Base-by-base conservation (phyloP, 164 flowering plant genomes). In the Dillenia suffruticosa region DNA sequence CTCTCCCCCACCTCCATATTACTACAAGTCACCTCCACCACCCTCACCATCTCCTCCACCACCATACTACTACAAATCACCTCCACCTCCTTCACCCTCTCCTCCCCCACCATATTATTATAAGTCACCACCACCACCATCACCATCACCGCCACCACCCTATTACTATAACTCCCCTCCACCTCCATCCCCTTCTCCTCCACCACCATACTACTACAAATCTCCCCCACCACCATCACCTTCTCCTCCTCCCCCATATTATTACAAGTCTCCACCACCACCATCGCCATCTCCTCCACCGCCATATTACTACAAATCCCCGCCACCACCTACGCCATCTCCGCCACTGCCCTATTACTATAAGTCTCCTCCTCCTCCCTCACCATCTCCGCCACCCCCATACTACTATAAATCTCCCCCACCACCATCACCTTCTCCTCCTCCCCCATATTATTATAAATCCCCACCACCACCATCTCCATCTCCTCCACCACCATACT, bases 191-290 rank as follows among this genome's bases (percentile, higher is more conserved):
- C 66, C 74, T 0, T 61, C 75, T 1, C 74, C 80, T 2, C 71
- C 77, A 1, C 74, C 77, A 0, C 76, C 76, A 1, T 77, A 76
- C 51, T 43, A 63, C 49, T 79, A 79, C 69, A 59, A 58, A 10
- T 79, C 82, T 0, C 80, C 80, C 2, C 80, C 80, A 12, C 80
- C 80, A 8, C 78, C 78, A 2, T 14, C 62, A 8, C 51, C 57
- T 3, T 50, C 66, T 5, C 72, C 74, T 5, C 78, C 80, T 0
- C 76, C 80, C 4, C 74, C 81, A 7, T 77, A 77, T 32, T 46
- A 65, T n/a, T 70, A 80, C 70, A 63, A 49, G 9, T 74, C 85
- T 7, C 81, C 84, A 32, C 85, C 84, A n/a, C 82, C 82, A 12
- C 75, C 73, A 8, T 13, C 45, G 17, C 54, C 19, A 10, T 60